These are phyloP conservation scores for Boletellus ananiceps DNA, from an alignment of 768 basidiomycete species.

Conservation along the genomic window DNA sequence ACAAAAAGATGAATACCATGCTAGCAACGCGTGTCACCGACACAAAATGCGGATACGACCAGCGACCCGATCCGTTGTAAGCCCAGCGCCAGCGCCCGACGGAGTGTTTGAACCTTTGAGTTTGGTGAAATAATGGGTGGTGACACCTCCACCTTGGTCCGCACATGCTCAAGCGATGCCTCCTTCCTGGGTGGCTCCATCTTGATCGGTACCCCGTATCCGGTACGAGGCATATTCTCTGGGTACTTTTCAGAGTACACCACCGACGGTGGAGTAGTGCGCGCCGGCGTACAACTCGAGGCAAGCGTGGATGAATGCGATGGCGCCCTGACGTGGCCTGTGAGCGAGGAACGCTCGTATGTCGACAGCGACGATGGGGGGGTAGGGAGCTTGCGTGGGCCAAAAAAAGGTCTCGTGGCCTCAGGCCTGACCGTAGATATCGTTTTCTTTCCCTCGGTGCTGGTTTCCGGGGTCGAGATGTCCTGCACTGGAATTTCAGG, in stretches of 20 bases:
- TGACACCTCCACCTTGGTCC: conserved; percentile 18
- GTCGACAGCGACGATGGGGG: conserved; percentile 26
- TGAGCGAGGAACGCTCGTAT: conserved; percentile 18
- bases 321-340: conserved; percentile 14
- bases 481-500: conserved; percentile 29
- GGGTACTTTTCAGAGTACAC: conserved; percentile 30
- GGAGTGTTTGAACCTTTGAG: conserved; percentile 23
- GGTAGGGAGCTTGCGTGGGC: conserved; percentile 30
- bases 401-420: conserved; percentile 14
- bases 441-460: conserved; percentile 14
- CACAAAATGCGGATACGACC: conserved; percentile 30
- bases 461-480: conserved; percentile 5
- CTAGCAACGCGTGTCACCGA: conserved; percentile 21
- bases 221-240: conserved; percentile 22
- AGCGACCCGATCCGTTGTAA: conserved; percentile 27
- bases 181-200: conserved; percentile 21
- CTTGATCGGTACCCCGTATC: conserved; percentile 20
- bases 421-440: conserved; percentile 16
- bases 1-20: not conserved
- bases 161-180: conserved; percentile 20
- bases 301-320: conserved; percentile 23
- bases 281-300: conserved; percentile 28
- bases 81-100: conserved; percentile 21
- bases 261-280: conserved; percentile 26
- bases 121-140: conserved; percentile 19